Evolutionary conservation across 345 rosid genomes (phyloP), one percentile per base, ranked within the genome.

Genomic region (Salix caprea): DNA sequence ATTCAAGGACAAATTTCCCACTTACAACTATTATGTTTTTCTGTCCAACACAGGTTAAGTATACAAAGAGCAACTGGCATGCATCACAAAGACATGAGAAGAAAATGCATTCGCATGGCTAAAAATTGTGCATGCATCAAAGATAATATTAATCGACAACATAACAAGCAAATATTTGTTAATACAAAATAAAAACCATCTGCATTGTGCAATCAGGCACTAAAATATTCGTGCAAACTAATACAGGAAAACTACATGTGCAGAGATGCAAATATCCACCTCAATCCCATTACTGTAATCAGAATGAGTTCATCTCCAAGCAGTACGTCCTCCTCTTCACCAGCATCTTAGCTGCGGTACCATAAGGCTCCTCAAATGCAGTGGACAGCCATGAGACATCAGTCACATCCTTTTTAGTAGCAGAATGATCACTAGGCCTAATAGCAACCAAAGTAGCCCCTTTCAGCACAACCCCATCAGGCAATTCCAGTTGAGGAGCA

Each of bases 271-370:
- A 28, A 65, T 6, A 74, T 30, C 56, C 81, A 90, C 87, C 86
- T 81, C 76, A 44, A 73, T 48, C 52, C 64, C 66, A 60, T 40
- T 19, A 2, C 5, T 10, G 13, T 54, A 40, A 72, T 92, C 87
- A 96, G 77, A 96, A 94, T 30, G 98, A 94, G 89, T 96, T 96
- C 99, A 96, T 96, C 87, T 96, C 99, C 82, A 96, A 81, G 78
- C 97, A 96, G 81, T 96, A 94, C 37, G 97, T 96, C 85, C 89
- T 90, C 79, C 99, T 85, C 86, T 92, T 96, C 13, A 90, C 89
- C 6, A 96, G 85, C 97, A 96, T 91, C 88, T 86, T 92, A 4
- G 94, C 97, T 13, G 97, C 97, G 1, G 92, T 89, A 26, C 90
- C 91, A 76, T 90, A 94, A 13, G 97, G 95, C 85, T 90, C 99